Conservation (phyloP, 352 stramenopile genomes). For the Pythium dissimile region DNA sequence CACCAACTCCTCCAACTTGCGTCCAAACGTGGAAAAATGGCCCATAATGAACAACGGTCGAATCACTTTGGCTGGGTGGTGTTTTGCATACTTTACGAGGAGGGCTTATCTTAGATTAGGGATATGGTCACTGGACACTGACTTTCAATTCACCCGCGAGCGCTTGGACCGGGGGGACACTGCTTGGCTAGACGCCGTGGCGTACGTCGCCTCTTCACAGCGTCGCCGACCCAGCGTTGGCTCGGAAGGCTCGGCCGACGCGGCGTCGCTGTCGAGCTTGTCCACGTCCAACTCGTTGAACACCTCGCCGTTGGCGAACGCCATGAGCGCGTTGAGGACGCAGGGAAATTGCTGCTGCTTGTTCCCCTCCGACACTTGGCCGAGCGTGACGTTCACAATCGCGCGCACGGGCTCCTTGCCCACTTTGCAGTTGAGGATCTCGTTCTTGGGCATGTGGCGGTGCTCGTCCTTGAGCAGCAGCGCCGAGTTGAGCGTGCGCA, state of each 20-base stretch:
- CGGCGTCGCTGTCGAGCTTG: conserved; percentile 28
- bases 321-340: conserved; percentile 79
- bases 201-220: conserved; percentile 6
- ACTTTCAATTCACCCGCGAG: conserved; percentile 11
- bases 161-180: conserved; percentile 5
- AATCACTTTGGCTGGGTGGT: not conserved
- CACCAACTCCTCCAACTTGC: too few relatives aligned
- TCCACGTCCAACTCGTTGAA: conserved; percentile 45
- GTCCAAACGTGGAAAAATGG: too few relatives aligned
- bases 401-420: conserved; percentile 59
- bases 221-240: conserved; percentile 9
- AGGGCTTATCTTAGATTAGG: not conserved
- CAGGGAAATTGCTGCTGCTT: conserved; percentile 73
- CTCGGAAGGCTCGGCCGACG: conserved; percentile 1
- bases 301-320: conserved; percentile 68
- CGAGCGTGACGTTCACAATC: conserved; percentile 80
- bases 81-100: not conserved
- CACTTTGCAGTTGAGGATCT: conserved; percentile 54
- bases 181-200: not conserved
- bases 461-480: conserved; percentile 68
- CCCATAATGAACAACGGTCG: too few relatives aligned
- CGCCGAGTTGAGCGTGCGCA: conserved; percentile 78
- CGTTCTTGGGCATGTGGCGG: conserved; percentile 42
- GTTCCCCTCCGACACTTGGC: conserved; percentile 47
- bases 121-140: not conserved